Evolutionary conservation across 139 green algal species (phyloP), one percentile per base, ranked within the genome.

Genomic region (Chlorella sp.): DNA sequence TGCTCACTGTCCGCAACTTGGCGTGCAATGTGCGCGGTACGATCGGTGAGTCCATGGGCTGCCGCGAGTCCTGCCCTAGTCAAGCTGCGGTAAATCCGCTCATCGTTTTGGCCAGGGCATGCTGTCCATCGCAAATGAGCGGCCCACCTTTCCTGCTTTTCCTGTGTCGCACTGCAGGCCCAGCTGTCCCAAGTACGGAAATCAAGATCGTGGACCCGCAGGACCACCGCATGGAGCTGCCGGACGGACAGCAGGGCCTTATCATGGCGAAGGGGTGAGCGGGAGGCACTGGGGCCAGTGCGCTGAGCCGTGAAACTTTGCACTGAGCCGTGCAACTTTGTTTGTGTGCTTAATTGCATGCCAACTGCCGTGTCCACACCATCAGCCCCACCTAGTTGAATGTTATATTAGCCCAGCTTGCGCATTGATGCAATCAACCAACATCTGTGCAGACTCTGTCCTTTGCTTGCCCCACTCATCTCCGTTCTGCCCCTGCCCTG

Each of bases 21-120:
- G 74, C 64, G n/a, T 24, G 20, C 74, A 80, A 80, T 48, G 26
- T 80, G 28, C 74, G 74, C 19, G 74, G 74, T 34, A 80, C 74
- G 26, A 80, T 80, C 4, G 74, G 74, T 80, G 30, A 38, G 72
- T 36, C 26, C 14, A 38, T n/a, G n/a, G n/a, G n/a, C n/a, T n/a
- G n/a, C n/a, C n/a, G n/a, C n/a, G n/a, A n/a, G n/a, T n/a, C n/a
- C n/a, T n/a, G n/a, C n/a, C n/a, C n/a, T n/a, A n/a, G n/a, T n/a
- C n/a, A n/a, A n/a, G n/a, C n/a, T n/a, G n/a, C n/a, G n/a, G n/a
- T n/a, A n/a, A n/a, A n/a, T n/a, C n/a, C n/a, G n/a, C n/a, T n/a
- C n/a, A n/a, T n/a, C n/a, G n/a, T n/a, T n/a, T n/a, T n/a, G n/a
- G n/a, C n/a, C n/a, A n/a, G n/a, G n/a, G n/a, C n/a, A n/a, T n/a